These are phyloP conservation scores for Pseudoneurospora amorphoporcata DNA, from an alignment of 495 filamentous ascomycete genomes.

Conservation along the genomic window DNA sequence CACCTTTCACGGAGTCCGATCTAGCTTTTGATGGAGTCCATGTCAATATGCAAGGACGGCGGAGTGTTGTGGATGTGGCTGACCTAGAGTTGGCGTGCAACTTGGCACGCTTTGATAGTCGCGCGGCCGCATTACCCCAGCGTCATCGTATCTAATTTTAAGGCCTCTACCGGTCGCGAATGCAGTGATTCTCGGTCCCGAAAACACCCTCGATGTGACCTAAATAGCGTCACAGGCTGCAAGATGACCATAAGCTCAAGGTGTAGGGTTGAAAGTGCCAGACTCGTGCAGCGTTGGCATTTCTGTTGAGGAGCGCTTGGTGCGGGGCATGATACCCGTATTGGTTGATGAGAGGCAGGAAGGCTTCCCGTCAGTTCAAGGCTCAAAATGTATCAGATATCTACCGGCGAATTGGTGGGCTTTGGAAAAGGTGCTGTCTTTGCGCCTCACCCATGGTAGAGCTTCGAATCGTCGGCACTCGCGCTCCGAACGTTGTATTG, in stretches of 20 bases:
- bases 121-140: not conserved
- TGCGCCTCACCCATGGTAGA: not conserved
- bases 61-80: not conserved
- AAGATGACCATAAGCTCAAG: not conserved
- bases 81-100: not conserved
- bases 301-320: not conserved
- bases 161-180: conserved; percentile 1
- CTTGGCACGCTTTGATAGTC: not conserved
- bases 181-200: not conserved
- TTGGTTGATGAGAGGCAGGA: conserved; percentile 1
- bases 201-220: not conserved
- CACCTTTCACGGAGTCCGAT: not conserved
- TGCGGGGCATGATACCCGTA: conserved; percentile 3
- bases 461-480: not conserved
- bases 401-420: not conserved
- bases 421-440: not conserved
- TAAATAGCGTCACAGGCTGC: not conserved
- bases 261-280: not conserved
- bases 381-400: not conserved
- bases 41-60: not conserved
- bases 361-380: not conserved
- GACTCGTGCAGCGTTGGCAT: not conserved
- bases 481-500: not conserved
- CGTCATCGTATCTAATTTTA: not conserved
- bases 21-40: not conserved